These are phyloP conservation scores for Amanita subjunquillea DNA, from an alignment of 768 basidiomycete species.

Conservation along the genomic window DNA sequence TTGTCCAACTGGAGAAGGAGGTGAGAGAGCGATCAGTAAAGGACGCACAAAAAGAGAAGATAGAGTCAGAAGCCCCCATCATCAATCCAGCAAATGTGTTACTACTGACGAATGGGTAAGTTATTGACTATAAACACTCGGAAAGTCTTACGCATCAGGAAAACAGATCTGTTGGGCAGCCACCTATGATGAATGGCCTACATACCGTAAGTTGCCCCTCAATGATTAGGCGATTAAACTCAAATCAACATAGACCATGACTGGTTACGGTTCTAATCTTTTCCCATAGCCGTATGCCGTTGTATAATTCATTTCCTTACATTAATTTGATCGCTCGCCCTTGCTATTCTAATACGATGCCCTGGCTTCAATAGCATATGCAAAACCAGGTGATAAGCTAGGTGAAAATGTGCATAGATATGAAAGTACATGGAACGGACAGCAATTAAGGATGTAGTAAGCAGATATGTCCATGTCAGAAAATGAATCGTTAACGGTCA, in stretches of 20 bases:
- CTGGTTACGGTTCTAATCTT: slow-evolving; percentile 42
- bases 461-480: background rate
- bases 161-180: slow-evolving; percentile 51
- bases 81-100: slow-evolving; percentile 63
- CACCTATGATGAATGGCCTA: slow-evolving; percentile 64
- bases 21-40: slow-evolving; percentile 82
- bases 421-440: background rate
- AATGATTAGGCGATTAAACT: background rate
- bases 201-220: slow-evolving; percentile 39
- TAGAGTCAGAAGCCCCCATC: slow-evolving; percentile 77
- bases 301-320: background rate
- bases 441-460: background rate
- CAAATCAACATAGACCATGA: slow-evolving; percentile 38
- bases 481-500: slow-evolving; percentile 19
- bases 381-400: background rate
- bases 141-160: slow-evolving; percentile 2
- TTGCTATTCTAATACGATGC: background rate
- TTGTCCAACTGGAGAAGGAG: slow-evolving; percentile 78
- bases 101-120: slow-evolving; percentile 73
- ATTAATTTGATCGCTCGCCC: background rate
- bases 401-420: background rate
- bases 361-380: background rate
- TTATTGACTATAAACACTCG: slow-evolving; percentile 13
- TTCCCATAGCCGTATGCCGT: background rate
- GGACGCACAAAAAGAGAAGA: slow-evolving; percentile 81